Base-by-base conservation (phyloP, 2,329 filamentous ascomycete genomes). In the Fusarium pseudograminearum region DNA sequence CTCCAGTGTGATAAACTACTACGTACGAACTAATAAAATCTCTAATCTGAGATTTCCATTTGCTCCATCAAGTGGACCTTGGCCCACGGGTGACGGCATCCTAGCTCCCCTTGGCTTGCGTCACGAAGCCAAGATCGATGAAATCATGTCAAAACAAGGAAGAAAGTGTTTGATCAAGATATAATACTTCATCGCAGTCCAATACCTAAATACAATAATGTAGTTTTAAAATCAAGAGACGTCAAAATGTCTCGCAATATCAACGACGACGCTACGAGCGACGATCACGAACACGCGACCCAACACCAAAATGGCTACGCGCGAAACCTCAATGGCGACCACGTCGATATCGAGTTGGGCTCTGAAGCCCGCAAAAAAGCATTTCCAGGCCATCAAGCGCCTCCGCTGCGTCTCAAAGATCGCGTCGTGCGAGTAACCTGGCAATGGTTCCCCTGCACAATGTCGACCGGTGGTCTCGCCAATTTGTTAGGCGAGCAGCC, bases 361-460 rank as follows among this genome's bases (percentile, higher is more conserved):
- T 4, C 36, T 0, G 14, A 56, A 9, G 3, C 14, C 6, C 54
- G 54, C 22, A 26, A 61, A 0, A 65, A 12, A 4, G 47, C 54
- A 4, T 44, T 65, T 4, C 62, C 53, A 4, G 36, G 14, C 0
- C 51, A 60, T 22, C 15, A 36, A 7, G 22, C 56, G 5, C 46
- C 24, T 1, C 62, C 62, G 0, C 33, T 65, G 2, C 54, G 41
- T 1, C 54, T 65, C 4, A 65, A 61, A 40, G 62, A 65, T 14
- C 62, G 61, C 10, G 36, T 65, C 7, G 54, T 65, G 2, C 33
- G 62, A 6, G 36, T 65, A 4, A 65, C 62, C 5, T 65, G 62
- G 62, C 1, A 7, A 6, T 65, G 62, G 62, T 65, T 65, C 4
- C 62, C 62, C 7, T 65, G 62, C 9, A 65, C 62, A 34, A 65